A percentile compares a stretch with the other conserved stretches of the same genome.
Conservation (phyloP, 345 rosid species). For the Corchorus olitorius region DNA sequence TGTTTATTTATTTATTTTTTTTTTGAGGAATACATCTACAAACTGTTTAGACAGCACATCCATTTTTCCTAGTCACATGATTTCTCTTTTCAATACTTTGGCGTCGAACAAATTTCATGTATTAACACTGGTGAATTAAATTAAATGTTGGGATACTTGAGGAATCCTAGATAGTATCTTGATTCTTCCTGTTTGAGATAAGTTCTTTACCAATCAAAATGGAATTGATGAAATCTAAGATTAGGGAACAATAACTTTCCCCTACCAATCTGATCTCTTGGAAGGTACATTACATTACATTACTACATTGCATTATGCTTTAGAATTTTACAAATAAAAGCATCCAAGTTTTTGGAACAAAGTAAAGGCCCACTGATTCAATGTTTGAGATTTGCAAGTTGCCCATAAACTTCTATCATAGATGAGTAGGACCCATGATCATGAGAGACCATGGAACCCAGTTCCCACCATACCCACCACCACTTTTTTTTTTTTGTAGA, state of each 20-base stretch:
- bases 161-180: no score
- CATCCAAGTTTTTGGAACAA: slow-evolving; percentile 5
- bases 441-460: slow-evolving; percentile 19
- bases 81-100: no score
- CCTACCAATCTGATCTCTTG: not conserved
- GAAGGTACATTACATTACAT: not conserved
- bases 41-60: no score
- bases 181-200: no score
- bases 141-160: no score
- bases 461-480: slow-evolving; percentile 28
- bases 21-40: no score
- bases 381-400: slow-evolving; percentile 29
- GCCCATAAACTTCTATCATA: not conserved
- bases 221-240: not conserved
- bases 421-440: slow-evolving; percentile 29
- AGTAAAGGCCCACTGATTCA: slow-evolving; percentile 25
- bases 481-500: not conserved
- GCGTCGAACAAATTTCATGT: no score
- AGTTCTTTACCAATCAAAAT: not conserved
- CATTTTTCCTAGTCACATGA: no score
- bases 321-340: not conserved
- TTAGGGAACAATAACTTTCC: not conserved
- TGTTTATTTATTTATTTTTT: no score
- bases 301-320: not conserved
- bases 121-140: no score